Evolutionary conservation across 441 rosid species (phyloP).

Genomic region (Melastoma candidum): DNA sequence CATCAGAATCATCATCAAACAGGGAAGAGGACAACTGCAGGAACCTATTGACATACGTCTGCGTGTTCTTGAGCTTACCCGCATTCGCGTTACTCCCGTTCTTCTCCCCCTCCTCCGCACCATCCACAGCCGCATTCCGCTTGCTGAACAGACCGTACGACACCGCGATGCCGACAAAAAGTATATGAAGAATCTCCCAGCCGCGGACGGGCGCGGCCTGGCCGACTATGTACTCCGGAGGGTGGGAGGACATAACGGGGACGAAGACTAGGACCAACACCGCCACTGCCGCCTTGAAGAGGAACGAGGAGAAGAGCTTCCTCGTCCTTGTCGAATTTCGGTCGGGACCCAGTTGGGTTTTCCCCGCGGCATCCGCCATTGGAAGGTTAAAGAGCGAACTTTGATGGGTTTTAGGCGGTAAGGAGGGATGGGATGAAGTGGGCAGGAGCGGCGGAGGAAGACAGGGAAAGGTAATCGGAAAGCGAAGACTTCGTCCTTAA

Average conservation of each 20-base stretch:
- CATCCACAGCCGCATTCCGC: conserved; percentile 18
- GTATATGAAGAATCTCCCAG: conserved; percentile 88
- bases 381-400: conserved; percentile 13
- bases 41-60: conserved; percentile 56
- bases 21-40: conserved; percentile 79
- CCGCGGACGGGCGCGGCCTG: conserved; percentile 46
- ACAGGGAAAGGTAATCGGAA: neutral
- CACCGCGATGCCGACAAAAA: conserved; percentile 89
- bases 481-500: conserved; percentile 46
- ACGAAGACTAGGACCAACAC: conserved; percentile 37
- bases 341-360: conserved; percentile 15
- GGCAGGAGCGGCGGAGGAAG: neutral
- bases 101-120: conserved; percentile 34
- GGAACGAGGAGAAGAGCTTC: conserved; percentile 45
- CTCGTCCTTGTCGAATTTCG: conserved; percentile 32
- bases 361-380: conserved; percentile 62
- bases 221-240: conserved; percentile 67
- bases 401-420: no score
- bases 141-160: conserved; percentile 89
- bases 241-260: conserved; percentile 67
- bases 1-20: conserved; percentile 55
- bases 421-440: conserved; percentile 10
- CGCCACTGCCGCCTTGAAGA: conserved; percentile 58
- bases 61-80: conserved; percentile 45
- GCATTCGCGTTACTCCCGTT: conserved; percentile 22